A percentile compares a stretch with the other conserved stretches of the same genome.
Evolutionary conservation across 257 asterid genomes (phyloP).

Genomic region (Gardenia jasminoides): DNA sequence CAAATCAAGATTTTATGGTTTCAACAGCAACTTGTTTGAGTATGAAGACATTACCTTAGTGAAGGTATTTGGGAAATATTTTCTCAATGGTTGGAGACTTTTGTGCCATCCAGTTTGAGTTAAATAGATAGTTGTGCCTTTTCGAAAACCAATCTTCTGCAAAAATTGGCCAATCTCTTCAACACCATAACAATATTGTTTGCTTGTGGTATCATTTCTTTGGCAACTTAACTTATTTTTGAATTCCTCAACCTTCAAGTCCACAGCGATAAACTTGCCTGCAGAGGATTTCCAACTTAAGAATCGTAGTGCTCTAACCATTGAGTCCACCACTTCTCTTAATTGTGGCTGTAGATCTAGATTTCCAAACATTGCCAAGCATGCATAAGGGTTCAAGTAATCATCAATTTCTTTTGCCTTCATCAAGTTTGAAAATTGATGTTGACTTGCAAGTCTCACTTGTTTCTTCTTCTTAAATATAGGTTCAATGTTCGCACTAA

Average conservation of each 20-base stretch:
- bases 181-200: conserved; percentile 30
- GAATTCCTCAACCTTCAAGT: conserved; percentile 34
- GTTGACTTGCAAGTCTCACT: conserved; percentile 38
- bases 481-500: conserved; percentile 43
- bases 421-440: conserved; percentile 20
- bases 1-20: no score
- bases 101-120: conserved; percentile 56
- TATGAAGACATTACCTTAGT: conserved; percentile 46
- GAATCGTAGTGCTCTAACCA: conserved; percentile 48
- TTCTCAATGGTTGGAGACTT: conserved; percentile 43
- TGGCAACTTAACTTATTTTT: conserved; percentile 19
- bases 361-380: conserved; percentile 46
- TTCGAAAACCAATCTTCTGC: conserved; percentile 42
- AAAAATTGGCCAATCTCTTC: conserved; percentile 42
- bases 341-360: conserved; percentile 43
- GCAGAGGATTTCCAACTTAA: conserved; percentile 36
- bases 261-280: conserved; percentile 53
- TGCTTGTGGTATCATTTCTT: conserved; percentile 8
- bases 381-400: conserved; percentile 21
- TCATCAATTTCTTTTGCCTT: conserved; percentile 11
- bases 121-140: conserved; percentile 44
- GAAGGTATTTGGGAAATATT: conserved; percentile 53
- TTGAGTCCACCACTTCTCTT: conserved; percentile 36
- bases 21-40: neutral
- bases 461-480: conserved; percentile 29